Percentiles rank a stretch among this genome's conserved stretches.
phyloP scores from a whole-genome alignment of 2,329 filamentous ascomycete species.

The Colletotrichum eleusines region DNA sequence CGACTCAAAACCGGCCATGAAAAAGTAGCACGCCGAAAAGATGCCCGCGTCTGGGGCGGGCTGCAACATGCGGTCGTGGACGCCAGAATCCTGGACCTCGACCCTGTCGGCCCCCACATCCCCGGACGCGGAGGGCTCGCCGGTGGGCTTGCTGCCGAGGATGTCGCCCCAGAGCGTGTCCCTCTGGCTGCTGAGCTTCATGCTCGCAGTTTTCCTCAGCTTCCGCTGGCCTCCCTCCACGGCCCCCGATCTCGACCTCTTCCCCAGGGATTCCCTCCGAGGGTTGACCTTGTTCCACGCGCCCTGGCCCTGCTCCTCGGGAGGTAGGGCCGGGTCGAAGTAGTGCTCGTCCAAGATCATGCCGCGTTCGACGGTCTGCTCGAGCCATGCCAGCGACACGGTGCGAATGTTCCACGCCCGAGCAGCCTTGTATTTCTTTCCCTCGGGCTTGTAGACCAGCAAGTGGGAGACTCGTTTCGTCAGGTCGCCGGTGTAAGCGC shows the following conservation, averaged over 20 bases:
- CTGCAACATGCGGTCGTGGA: slow-evolving; percentile 46
- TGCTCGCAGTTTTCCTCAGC: slow-evolving; percentile 87
- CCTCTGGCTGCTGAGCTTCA: slow-evolving; percentile 82
- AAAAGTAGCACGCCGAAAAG: slow-evolving; percentile 69
- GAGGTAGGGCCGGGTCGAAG: slow-evolving; percentile 81
- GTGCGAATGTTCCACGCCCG: slow-evolving; percentile 83
- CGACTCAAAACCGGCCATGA: slow-evolving; percentile 69
- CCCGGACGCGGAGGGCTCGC: slow-evolving; percentile 27
- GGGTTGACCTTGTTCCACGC: slow-evolving; percentile 75
- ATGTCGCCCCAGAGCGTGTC: slow-evolving; percentile 94
- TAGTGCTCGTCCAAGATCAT: slow-evolving; percentile 91
- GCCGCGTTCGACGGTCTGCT: slow-evolving; percentile 83
- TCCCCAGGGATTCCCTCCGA: slow-evolving; percentile 64
- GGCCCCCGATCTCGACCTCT: slow-evolving; percentile 67
- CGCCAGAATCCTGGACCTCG: slow-evolving; percentile 48
- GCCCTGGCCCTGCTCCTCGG: slow-evolving; percentile 78
- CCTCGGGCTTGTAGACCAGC: slow-evolving; percentile 81
- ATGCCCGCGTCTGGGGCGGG: slow-evolving; percentile 53
- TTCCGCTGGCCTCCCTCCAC: slow-evolving; percentile 78
- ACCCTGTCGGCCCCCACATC: slow-evolving; percentile 29
- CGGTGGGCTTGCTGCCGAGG: slow-evolving; percentile 59
- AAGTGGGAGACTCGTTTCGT: slow-evolving; percentile 90
- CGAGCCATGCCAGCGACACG: slow-evolving; percentile 87
- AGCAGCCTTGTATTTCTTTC: slow-evolving; percentile 93
- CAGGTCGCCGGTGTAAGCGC: slow-evolving; percentile 87